phyloP scores from a whole-genome alignment of 352 stramenopile species.

The Globisporangium okanoganense region DNA sequence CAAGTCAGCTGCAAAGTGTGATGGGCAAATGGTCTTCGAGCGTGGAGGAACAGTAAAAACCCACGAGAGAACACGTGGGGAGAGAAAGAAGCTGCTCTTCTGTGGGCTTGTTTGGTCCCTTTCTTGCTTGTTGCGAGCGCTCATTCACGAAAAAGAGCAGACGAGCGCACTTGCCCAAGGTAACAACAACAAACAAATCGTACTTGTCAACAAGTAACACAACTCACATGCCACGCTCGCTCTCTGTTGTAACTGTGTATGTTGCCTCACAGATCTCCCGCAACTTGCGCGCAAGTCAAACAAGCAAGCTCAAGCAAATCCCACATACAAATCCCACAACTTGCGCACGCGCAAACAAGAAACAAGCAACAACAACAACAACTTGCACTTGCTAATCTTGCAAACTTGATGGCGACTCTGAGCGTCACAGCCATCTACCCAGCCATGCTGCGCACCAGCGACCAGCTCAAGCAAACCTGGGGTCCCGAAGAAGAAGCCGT shows the following conservation, averaged over 20 bases:
- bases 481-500: constrained; percentile 5
- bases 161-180: constrained; percentile 6
- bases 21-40: not conserved
- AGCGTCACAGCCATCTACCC: constrained; percentile 4
- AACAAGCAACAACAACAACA: constrained; percentile 1
- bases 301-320: not conserved
- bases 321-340: not conserved
- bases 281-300: not conserved
- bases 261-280: not conserved
- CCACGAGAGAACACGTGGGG: not conserved
- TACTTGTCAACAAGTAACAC: not conserved
- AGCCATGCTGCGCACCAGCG: constrained; percentile 3
- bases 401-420: constrained; percentile 4
- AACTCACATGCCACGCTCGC: not conserved
- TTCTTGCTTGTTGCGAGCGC: not conserved
- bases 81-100: not conserved
- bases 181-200: constrained; percentile 5
- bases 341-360: constrained; percentile 3
- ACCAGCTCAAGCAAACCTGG: not conserved
- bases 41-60: not conserved
- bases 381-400: not conserved
- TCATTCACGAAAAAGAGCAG: constrained; percentile 15
- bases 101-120: not conserved
- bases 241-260: not conserved
- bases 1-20: not conserved